phyloP scores from a whole-genome alignment of 2,329 filamentous ascomycete species.

The Bretziella fagacearum region DNA sequence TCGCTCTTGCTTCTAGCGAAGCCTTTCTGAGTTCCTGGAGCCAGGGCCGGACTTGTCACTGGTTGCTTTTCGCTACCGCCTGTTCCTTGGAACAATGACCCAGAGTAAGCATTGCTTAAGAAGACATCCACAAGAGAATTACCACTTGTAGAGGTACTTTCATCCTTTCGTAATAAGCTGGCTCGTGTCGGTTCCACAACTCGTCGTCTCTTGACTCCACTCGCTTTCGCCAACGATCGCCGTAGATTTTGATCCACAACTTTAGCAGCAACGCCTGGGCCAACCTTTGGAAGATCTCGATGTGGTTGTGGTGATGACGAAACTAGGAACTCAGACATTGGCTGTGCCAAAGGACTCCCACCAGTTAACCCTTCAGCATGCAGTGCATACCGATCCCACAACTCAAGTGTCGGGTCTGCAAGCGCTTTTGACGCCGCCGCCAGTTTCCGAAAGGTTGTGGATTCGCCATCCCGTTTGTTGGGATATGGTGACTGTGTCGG shows the following conservation, averaged over 20 bases:
- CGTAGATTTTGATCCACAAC: constrained; percentile 8
- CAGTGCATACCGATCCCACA: constrained; percentile 61
- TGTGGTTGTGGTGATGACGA: constrained; percentile 52
- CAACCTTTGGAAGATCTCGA: constrained; percentile 21
- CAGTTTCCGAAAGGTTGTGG: constrained; percentile 12
- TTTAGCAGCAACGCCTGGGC: background rate
- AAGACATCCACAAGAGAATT: constrained; percentile 14
- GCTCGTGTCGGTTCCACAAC: constrained; percentile 7
- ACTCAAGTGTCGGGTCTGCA: constrained; percentile 53
- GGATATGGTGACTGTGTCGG: constrained; percentile 46
- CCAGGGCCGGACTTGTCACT: background rate
- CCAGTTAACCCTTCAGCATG: constrained; percentile 21
- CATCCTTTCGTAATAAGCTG: constrained; percentile 8
- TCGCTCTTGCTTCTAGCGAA: constrained; percentile 12
- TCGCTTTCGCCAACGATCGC: constrained; percentile 10
- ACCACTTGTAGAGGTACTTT: background rate
- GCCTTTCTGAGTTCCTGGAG: background rate
- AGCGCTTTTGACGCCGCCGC: constrained; percentile 28
- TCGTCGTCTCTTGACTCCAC: constrained; percentile 8
- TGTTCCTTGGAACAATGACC: background rate
- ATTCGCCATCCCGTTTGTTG: constrained; percentile 10
- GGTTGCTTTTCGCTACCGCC: background rate
- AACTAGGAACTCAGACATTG: constrained; percentile 10
- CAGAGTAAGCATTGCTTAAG: constrained; percentile 10
- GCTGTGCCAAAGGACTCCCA: constrained; percentile 4